Conservation (phyloP, 495 filamentous ascomycete genomes). For the Corynascus novoguineensis region DNA sequence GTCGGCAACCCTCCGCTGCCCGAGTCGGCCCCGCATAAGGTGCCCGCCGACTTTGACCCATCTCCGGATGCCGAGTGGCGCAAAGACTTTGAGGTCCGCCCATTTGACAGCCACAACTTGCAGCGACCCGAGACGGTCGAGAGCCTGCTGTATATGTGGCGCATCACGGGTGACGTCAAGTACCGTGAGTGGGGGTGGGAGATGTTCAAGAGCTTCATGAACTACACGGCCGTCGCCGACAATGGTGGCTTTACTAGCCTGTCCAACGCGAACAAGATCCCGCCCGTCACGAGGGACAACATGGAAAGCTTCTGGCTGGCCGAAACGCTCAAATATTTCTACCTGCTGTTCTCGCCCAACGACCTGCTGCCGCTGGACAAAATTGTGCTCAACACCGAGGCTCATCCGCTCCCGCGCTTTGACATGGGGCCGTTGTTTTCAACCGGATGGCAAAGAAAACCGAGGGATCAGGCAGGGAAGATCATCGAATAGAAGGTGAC, state of each 20-base stretch:
- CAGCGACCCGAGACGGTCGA: slow-evolving; percentile 95
- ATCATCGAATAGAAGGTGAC: slow-evolving; percentile 14
- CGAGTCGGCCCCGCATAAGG: slow-evolving; percentile 45
- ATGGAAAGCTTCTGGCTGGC: slow-evolving; percentile 98
- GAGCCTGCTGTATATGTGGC: slow-evolving; percentile 96
- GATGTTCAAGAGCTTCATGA: slow-evolving; percentile 90
- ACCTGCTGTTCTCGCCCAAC: slow-evolving; percentile 81
- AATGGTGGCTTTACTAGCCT: slow-evolving; percentile 79
- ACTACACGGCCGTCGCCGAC: slow-evolving; percentile 69
- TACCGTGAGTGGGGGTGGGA: slow-evolving; percentile 98
- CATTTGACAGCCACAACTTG: slow-evolving; percentile 79
- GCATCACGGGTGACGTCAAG: slow-evolving; percentile 84
- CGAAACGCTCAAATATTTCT: slow-evolving; percentile 97
- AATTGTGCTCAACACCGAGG: slow-evolving; percentile 93
- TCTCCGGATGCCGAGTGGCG: slow-evolving; percentile 56
- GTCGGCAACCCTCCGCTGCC: slow-evolving; percentile 58
- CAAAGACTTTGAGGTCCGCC: slow-evolving; percentile 71
- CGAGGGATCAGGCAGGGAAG: slow-evolving; percentile 42
- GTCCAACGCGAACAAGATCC: slow-evolving; percentile 63
- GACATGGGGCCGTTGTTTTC: slow-evolving; percentile 68
- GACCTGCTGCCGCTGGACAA: slow-evolving; percentile 79
- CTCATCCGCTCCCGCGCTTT: slow-evolving; percentile 85
- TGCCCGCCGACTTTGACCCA: slow-evolving; percentile 43
- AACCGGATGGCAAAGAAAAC: slow-evolving; percentile 83
- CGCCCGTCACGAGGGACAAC: slow-evolving; percentile 63